A percentile compares a stretch with the other conserved stretches of the same genome.
These are phyloP conservation scores for Dactylis glomerata DNA, from an alignment of 176 grass and related monocot genomes.

Conservation along the genomic window DNA sequence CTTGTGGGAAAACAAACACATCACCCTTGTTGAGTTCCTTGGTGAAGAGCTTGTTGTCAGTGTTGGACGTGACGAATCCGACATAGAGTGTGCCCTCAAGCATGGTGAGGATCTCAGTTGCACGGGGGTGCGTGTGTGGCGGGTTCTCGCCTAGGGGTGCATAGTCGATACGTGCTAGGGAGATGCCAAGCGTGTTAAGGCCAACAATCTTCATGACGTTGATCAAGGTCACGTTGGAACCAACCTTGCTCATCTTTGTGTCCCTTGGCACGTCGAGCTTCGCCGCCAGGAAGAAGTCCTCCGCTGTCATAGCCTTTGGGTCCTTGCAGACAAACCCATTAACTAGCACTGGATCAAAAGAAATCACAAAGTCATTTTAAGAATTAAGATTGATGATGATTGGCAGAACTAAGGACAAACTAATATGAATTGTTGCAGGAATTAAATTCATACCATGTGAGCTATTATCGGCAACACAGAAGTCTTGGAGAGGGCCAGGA, in stretches of 20 bases:
- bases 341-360: neutral
- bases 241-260: neutral
- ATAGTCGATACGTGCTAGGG: neutral
- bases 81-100: neutral
- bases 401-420: neutral
- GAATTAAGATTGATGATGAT: neutral
- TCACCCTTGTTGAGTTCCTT: neutral
- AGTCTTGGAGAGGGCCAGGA: slow-evolving; percentile 21
- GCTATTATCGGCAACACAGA: slow-evolving; percentile 11
- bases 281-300: neutral
- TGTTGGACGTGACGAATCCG: neutral
- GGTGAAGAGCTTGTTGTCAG: neutral
- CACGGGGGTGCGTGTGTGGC: neutral
- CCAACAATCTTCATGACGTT: no score
- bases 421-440: neutral
- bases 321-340: neutral
- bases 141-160: neutral
- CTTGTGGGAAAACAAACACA: neutral
- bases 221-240: neutral
- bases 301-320: neutral
- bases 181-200: no score
- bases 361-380: neutral
- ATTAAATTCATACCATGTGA: neutral
- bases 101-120: neutral
- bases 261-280: neutral